Percentiles rank a stretch among this genome's conserved stretches.
Evolutionary conservation across 345 rosid species (phyloP).

Genomic region (Boechera stricta): DNA sequence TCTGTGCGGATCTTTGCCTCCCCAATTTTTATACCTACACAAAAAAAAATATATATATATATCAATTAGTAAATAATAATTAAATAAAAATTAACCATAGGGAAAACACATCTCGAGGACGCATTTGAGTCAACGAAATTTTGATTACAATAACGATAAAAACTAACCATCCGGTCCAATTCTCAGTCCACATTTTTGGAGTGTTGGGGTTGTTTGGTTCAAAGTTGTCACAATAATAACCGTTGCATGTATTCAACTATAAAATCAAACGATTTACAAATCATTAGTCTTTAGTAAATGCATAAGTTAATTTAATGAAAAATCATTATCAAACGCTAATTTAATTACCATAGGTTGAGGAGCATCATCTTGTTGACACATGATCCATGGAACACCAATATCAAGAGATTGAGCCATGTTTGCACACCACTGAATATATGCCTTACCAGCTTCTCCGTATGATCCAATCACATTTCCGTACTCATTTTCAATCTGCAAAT

Average conservation of each 20-base stretch:
- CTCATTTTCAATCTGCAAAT: conserved; percentile 50
- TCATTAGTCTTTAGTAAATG: not conserved
- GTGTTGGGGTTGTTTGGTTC: conserved; percentile 47
- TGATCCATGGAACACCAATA: conserved; percentile 63
- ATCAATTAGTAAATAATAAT: not conserved
- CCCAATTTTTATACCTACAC: conserved; percentile 62
- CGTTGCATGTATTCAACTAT: conserved; percentile 63
- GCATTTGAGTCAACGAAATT: no score
- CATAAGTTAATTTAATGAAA: not conserved
- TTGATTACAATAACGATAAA: not conserved
- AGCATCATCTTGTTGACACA: conserved; percentile 61
- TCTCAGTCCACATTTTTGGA: conserved; percentile 76
- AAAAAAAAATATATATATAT: not conserved
- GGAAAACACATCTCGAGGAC: not conserved
- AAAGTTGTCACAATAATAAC: conserved; percentile 57
- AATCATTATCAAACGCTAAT: not conserved
- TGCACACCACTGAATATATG: conserved; percentile 47
- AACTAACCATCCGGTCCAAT: conserved; percentile 70
- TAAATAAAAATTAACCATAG: not conserved
- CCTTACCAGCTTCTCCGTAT: conserved; percentile 41
- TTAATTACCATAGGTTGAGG: conserved; percentile 53
- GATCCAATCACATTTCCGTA: conserved; percentile 44
- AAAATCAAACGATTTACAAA: not conserved
- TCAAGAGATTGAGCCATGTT: conserved; percentile 49
- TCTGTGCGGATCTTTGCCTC: conserved; percentile 55